Base-by-base conservation (phyloP, 2,329 filamentous ascomycete genomes). In the Myrmaecium sp. region DNA sequence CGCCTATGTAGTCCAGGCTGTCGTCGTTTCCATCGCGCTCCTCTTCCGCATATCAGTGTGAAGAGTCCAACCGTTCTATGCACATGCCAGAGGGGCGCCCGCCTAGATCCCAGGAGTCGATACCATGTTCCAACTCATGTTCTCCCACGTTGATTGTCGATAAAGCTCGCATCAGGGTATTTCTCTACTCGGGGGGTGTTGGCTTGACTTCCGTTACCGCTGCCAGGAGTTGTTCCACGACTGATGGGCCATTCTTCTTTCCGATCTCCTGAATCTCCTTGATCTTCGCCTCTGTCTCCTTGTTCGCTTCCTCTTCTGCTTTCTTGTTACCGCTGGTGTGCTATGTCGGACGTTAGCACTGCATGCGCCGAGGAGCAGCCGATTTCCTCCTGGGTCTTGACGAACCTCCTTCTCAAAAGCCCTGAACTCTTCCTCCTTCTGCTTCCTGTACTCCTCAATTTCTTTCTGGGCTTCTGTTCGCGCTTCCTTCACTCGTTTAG, bases 391-490 rank as follows among this genome's bases (percentile, higher is more conserved):
- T n/a, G 5, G 19, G 14, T 14, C 20, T 17, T n/a, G 27, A 38
- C 40, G 45, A 47, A 76, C 72, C 67, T 80, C 67, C 36, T 81
- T 67, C 63, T 95, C 83, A 46, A 92, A 95, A 51, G 78, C 76
- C 65, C 89, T 86, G 63, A 83, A 95, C 56, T 95, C 86, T 18
- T 79, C 69, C 47, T 98, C 89, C 63, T 94, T 98, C 43, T 75
- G 60, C 46, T 74, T 69, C 52, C 74, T 73, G 64, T 98, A 95
- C 30, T 82, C 77, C 39, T 93, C 80, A 47, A 98, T 93, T 55
- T 98, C 86, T 60, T 92, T 92, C 61, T 94, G 91, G 36, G 89
- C 89, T 58, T 98, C 89, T 49, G 80, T 74, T 49, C 86, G 80
- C 36, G 89, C 89, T 61, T 95, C 89, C 60, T 82, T 92, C 58